Percentiles rank a stretch among this genome's conserved stretches.
Evolutionary conservation across 371 early-diverging fungal genomes (phyloP).

Genomic region (Mortierella sp.): DNA sequence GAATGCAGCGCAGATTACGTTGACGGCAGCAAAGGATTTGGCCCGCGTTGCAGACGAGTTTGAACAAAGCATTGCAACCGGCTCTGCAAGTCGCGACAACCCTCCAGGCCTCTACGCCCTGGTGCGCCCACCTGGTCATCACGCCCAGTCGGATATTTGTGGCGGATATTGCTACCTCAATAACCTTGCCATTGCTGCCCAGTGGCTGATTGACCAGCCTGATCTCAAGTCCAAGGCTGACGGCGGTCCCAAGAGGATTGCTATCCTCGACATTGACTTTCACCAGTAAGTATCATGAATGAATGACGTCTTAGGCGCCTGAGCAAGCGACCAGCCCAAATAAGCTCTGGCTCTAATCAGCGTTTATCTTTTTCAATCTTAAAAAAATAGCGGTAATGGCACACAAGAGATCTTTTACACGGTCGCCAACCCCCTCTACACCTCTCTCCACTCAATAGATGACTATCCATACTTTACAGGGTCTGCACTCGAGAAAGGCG

Average conservation of each 20-base stretch:
- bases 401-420: constrained; percentile 81
- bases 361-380: neutral
- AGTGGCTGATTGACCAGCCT: constrained; percentile 66
- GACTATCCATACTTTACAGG: constrained; percentile 79
- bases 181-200: constrained; percentile 71
- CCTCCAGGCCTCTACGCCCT: constrained; percentile 70
- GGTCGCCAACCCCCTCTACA: constrained; percentile 68
- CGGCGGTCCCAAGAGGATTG: constrained; percentile 60
- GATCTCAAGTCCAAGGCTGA: constrained; percentile 27
- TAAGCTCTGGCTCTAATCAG: neutral
- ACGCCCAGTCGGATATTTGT: constrained; percentile 68
- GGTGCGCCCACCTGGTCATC: constrained; percentile 81
- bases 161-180: constrained; percentile 75
- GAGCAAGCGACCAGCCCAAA: neutral
- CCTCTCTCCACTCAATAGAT: constrained; percentile 67
- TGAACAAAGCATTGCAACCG: constrained; percentile 23
- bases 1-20: constrained; percentile 74
- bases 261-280: constrained; percentile 73
- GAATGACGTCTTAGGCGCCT: neutral
- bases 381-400: constrained; percentile 73
- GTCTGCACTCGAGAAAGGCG: constrained; percentile 66
- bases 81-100: constrained; percentile 24
- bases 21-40: constrained; percentile 72
- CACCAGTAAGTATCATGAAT: constrained; percentile 67
- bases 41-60: constrained; percentile 38